Base-by-base conservation (phyloP, 2,329 filamentous ascomycete species). In the Chaetomiaceae sp. region DNA sequence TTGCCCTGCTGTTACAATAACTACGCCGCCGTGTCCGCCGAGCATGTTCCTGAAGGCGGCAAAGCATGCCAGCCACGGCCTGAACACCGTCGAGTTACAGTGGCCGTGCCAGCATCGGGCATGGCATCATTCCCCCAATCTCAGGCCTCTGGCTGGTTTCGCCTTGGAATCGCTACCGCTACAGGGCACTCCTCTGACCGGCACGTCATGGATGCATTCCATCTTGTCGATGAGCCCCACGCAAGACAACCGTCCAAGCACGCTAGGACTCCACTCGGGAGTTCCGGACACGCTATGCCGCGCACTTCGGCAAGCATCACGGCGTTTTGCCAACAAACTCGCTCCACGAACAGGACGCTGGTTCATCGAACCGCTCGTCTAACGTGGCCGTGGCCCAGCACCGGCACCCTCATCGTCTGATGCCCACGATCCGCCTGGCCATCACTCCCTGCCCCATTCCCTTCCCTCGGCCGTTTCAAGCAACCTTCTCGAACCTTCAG, bases 401-500 rank as follows among this genome's bases (percentile, higher is more conserved):
- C 15, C n/a, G 36, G 37, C 36, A 27, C 20, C 25, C n/a, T 25
- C 5, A 33, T 29, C 56, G 53, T 55, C 55, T 52, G 54, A 57
- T 59, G 23, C 54, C 19, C 29, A 9, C 25, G 29, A 42, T 15
- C 47, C 19, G 37, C 22, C 27, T 31, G 27, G 9, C 46, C 19
- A 8, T 39, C 34, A 45, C 45, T 59, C 34, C 48, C 45, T 59
- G 58, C 56, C 53, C 54, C 53, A 54, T 51, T 37, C 58, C 56
- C 49, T 53, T 45, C 9, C 56, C 57, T 53, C 53, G 51, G 56
- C 57, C 59, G 60, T 61, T 63, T 62, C 56, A 61, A 60, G 59
- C 58, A 61, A 29, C 45, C 36, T 62, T 63, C 61, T 63, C 58
- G 61, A 62, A 63, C 54, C 48, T 54, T 52, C 55, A 49, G 47